Evolutionary conservation across 2,329 filamentous ascomycete species (phyloP), one percentile per base, ranked within the genome.

Genomic region (Aureobasidium leucospermi): DNA sequence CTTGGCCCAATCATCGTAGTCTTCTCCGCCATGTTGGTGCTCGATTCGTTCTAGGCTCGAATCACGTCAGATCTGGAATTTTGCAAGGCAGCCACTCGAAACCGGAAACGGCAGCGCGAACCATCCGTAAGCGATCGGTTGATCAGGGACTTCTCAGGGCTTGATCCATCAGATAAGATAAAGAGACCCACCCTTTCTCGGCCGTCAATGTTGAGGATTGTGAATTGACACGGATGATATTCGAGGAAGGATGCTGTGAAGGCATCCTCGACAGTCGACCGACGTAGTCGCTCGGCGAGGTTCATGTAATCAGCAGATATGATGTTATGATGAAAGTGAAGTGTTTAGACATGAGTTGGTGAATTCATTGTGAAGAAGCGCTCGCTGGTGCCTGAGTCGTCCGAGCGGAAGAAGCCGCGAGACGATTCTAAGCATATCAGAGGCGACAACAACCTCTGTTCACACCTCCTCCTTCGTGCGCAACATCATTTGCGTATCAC

Each of bases 391-490:
- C 48, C 48, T 52, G 31, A 31, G 13, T 46, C 13, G 3, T 19
- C 15, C 31, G 36, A 28, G 15, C 51, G 51, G 39, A n/a, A 43
- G 3, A 32, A 55, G 51, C 51, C 53, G 53, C 10, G 28, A 23
- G 16, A 46, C 42, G 16, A 10, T 42, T 15, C 13, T 69, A 66
- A 41, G 67, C 65, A 42, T 71, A 67, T 43, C 71, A 71, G 41
- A 52, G 36, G 57, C 57, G 16, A 59, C 46, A 45, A 28, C 47
- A 36, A 59, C 56, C 6, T 49, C 23, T 45, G 32, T 41, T 23
- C 23, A 23, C 23, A 23, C 16, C n/a, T 58, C 16, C 55, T 48
- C 9, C 34, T 28, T 45, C 15, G 55, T 58, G 55, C 55, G 43
- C 43, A 58, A 48, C 32, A 39, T 58, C 16, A 6, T 36, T 32